Base-by-base conservation (phyloP, 129 eudicot species). In the Flaveria robusta region DNA sequence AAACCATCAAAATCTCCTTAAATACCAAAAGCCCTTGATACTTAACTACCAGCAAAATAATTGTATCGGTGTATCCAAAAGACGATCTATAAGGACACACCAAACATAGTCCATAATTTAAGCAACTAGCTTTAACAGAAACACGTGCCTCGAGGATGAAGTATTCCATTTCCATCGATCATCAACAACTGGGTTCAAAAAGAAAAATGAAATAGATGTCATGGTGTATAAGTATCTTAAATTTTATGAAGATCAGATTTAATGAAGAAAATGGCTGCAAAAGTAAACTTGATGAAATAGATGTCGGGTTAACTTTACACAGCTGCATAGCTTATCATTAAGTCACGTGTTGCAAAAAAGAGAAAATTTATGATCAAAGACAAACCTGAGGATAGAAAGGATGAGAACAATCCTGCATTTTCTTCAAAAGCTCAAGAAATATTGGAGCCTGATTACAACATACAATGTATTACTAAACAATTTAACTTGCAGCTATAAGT, bases 91-190 rank as follows among this genome's bases (percentile, higher is more conserved):
- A 54, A 68, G 31, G 27, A 41, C 29, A 41, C 43, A 9, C n/a
- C 18, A 76, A 65, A 66, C 50, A 65, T 31, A 22, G 66, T 60
- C 12, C 50, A 45, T 22, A 70, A 18, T 49, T 50, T 64, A 60
- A 52, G 73, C 55, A 60, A 18, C 70, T 34, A 66, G 69, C 42
- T 52, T 66, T 56, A 72, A 77, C 60, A 45, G 51, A 68, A 82
- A 78, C 67, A 85, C 97, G 69, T 88, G 81, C 98, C 98, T 85
- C 93, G 92, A 60, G 97, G 99, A 91, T 94, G 99, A 82, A 94
- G 99, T 68, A 94, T 66, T 75, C 99, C 99, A 84, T 94, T 94
- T 75, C 99, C 99, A 73, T 94, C 99, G 41, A 94, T 96, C 99
- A 94, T 91, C 88, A 94, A 70, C 71, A 94, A 58, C 98, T 90